Conservation (phyloP, 2,329 filamentous ascomycete species). For the Xylaria sp. region DNA sequence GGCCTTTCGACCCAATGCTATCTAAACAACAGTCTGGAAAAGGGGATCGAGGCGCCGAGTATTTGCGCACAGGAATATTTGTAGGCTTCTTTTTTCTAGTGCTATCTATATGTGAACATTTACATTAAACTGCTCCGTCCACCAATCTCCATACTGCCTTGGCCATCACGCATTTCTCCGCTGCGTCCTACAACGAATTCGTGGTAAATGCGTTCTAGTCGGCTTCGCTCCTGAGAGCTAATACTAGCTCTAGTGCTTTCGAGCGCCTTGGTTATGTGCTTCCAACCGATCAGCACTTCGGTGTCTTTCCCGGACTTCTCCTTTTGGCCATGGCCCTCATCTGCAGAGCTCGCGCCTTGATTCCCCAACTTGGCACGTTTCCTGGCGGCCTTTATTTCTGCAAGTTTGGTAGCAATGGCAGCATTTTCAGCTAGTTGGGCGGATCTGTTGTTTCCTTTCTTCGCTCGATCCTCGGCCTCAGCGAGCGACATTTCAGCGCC, state of each 20-base stretch:
- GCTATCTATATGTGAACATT: neutral
- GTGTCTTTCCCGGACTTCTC: conserved; percentile 52
- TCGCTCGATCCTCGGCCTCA: conserved; percentile 45
- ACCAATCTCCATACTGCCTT: conserved; percentile 89
- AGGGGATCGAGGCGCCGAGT: too few species aligned
- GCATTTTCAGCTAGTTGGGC: conserved; percentile 74
- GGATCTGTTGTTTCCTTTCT: conserved; percentile 55
- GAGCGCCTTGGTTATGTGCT: conserved; percentile 80
- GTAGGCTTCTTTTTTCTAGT: neutral
- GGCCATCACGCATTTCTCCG: conserved; percentile 93
- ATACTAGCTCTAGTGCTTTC: conserved; percentile 82
- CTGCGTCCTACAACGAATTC: conserved; percentile 94
- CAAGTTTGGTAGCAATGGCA: conserved; percentile 79
- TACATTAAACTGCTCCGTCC: conserved; percentile 94
- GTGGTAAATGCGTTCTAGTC: conserved; percentile 81
- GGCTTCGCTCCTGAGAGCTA: conserved; percentile 73
- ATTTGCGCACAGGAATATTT: too few species aligned
- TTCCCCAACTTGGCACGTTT: conserved; percentile 64
- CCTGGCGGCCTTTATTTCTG: conserved; percentile 75
- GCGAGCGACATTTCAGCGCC: conserved; percentile 61
- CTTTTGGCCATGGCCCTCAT: conserved; percentile 36
- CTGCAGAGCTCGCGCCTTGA: conserved; percentile 36
- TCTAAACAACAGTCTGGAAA: too few species aligned
- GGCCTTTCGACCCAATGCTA: too few species aligned
- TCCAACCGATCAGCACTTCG: conserved; percentile 84